Percentiles rank a stretch among this genome's conserved stretches.
Evolutionary conservation across 169 alveolate species (phyloP).

Genomic region (Hepatocystis sp.): DNA sequence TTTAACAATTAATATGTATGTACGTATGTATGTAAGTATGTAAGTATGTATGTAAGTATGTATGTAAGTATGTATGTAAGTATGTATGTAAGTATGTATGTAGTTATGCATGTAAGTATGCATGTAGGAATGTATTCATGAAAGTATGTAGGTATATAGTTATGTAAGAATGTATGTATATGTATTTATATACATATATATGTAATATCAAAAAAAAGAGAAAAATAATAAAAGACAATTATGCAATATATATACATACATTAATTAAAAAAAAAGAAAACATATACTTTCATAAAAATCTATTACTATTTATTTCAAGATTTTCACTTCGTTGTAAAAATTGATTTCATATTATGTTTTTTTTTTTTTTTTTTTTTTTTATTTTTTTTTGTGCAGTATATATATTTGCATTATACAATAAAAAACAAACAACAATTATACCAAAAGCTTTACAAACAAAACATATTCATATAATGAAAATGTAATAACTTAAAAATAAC

Average conservation of each 20-base stretch:
- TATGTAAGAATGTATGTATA: neutral
- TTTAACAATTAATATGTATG: constrained; percentile 5
- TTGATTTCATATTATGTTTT: too few species aligned
- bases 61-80: too few species aligned
- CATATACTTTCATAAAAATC: neutral
- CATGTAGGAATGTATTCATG: too few species aligned
- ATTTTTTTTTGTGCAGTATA: neutral
- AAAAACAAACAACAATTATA: neutral
- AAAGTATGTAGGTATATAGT: neutral
- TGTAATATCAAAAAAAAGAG: too few species aligned
- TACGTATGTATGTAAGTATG: constrained; percentile 3
- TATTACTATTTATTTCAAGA: too few species aligned
- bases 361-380: neutral
- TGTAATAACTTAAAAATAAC: neutral
- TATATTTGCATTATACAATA: neutral
- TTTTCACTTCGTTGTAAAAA: too few species aligned
- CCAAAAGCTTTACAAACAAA: neutral
- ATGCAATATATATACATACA: neutral
- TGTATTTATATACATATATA: neutral
- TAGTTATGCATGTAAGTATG: too few species aligned
- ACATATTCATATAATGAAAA: constrained; percentile 1
- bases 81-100: too few species aligned
- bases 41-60: too few species aligned
- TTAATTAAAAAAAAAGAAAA: neutral
- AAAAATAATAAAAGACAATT: too few species aligned